Evolutionary conservation across 1,139 yeast genomes (phyloP), one percentile per base, ranked within the genome.

Genomic region (Geotrichum aggregatum): DNA sequence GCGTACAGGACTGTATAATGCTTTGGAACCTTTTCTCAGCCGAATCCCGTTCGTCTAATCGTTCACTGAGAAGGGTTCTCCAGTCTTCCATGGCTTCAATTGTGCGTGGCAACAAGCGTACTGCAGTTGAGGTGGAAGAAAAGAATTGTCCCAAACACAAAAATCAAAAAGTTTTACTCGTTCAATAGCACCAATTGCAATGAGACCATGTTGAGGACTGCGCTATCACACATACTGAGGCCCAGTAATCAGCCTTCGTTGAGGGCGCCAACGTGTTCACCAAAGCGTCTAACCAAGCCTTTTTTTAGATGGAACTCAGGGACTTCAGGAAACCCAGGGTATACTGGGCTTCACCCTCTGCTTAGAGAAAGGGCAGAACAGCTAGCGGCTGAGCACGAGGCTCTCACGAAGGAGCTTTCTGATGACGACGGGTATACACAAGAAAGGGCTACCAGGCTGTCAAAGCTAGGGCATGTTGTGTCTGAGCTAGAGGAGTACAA

Each of bases 291-390:
- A 8, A 5, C 5, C 28, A 24, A 24, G 7, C 28, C 28, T 24
- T 24, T 24, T 8, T 18, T 16, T 2, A 18, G 48, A 22, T 45
- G 26, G 28, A 45, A 45, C 22, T 47, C 50, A 16, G n/a, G n/a
- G n/a, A n/a, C n/a, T n/a, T n/a, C n/a, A n/a, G n/a, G n/a, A n/a
- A n/a, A n/a, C n/a, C n/a, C n/a, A n/a, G 42, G 50, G 22, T 34
- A 41, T 28, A 36, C 52, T 11, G 48, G 50, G 8, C 49, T 84
- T 13, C 86, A 82, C 59, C 88, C 91, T 0, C 69, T 82, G 3
- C 70, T 87, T n/a, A 59, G 82, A 40, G 70, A 79, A 60, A 74
- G 87, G 62, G 94, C 94, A 0, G 76, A 76, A 44, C 59, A 67
- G 5, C 71, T 86, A 65, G 66, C 71, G 18, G 54, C 61, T 2